Evolutionary conservation across 192 early-diverging fungal genomes (phyloP).

Genomic region (Ambispora gerdemannii): DNA sequence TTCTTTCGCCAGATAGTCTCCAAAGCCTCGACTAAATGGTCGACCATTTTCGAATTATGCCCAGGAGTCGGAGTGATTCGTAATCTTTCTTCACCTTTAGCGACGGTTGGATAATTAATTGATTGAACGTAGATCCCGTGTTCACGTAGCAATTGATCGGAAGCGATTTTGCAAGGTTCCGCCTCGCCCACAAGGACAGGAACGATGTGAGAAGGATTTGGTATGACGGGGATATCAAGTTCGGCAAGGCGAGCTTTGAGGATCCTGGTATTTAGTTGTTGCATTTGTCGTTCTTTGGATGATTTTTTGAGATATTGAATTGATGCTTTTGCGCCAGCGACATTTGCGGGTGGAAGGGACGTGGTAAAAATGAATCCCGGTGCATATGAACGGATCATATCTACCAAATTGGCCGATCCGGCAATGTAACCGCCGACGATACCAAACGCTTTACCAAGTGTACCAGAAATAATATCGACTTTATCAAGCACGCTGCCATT

Average conservation of each 20-base stretch:
- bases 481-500: conserved; percentile 71
- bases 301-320: conserved; percentile 90
- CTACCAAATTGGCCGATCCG: conserved; percentile 79
- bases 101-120: conserved; percentile 98
- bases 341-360: conserved; percentile 91
- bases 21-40: conserved; percentile 78
- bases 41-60: conserved; percentile 78
- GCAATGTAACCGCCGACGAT: conserved; percentile 98
- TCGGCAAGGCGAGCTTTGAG: conserved; percentile 79
- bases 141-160: conserved; percentile 86
- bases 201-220: conserved; percentile 99
- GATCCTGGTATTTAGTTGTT: conserved; percentile 88
- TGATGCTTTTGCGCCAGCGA: conserved; percentile 86
- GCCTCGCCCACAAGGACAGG: conserved; percentile 97
- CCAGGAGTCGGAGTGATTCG: conserved; percentile 98
- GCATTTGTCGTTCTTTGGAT: conserved; percentile 78
- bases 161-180: conserved; percentile 86
- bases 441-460: conserved; percentile 95
- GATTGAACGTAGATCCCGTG: conserved; percentile 96
- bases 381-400: conserved; percentile 96
- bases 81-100: conserved; percentile 92
- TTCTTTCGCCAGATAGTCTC: conserved; percentile 85
- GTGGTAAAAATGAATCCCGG: conserved; percentile 99
- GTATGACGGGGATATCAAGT: conserved; percentile 91
- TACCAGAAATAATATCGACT: conserved; percentile 94